Evolutionary conservation across 2,329 filamentous ascomycete genomes (phyloP).

Genomic region (Dactylellina parvicollis): DNA sequence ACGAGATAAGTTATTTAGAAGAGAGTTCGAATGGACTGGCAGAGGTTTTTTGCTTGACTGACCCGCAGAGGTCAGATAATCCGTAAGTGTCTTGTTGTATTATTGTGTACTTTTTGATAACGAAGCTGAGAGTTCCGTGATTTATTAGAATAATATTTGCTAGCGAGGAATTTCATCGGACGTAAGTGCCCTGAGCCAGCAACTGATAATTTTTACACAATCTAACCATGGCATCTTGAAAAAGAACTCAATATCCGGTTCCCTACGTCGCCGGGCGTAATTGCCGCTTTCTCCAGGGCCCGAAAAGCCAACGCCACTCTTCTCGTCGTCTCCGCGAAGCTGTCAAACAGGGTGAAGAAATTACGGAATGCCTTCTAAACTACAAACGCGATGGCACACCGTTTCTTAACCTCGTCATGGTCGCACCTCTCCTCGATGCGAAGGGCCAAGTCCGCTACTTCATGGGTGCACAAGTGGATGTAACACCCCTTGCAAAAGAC

Average conservation of each 20-base stretch:
- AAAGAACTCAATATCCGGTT: conserved; percentile 78
- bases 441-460: conserved; percentile 74
- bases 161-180: conserved; percentile 30
- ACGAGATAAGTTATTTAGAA: conserved; percentile 70
- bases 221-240: no score
- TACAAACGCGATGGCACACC: conserved; percentile 79
- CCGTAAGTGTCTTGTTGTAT: conserved; percentile 59
- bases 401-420: conserved; percentile 80
- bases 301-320: conserved; percentile 73
- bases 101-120: not conserved
- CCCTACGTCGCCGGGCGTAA: conserved; percentile 78
- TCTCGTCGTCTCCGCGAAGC: conserved; percentile 72
- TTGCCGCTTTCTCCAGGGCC: conserved; percentile 80
- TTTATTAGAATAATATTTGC: conserved; percentile 32
- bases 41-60: conserved; percentile 80
- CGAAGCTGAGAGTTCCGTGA: conserved; percentile 59
- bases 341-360: conserved; percentile 72
- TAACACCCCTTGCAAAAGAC: conserved; percentile 74
- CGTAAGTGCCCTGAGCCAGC: conserved; percentile 70
- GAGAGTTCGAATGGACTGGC: conserved; percentile 73
- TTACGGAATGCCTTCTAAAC: conserved; percentile 79
- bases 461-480: conserved; percentile 77
- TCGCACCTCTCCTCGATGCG: conserved; percentile 75
- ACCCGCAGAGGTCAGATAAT: conserved; percentile 77
- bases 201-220: not conserved